Evolutionary conservation across 2,329 filamentous ascomycete genomes (phyloP), one percentile per base, ranked within the genome.

Genomic region (Coniochaeta sp.): DNA sequence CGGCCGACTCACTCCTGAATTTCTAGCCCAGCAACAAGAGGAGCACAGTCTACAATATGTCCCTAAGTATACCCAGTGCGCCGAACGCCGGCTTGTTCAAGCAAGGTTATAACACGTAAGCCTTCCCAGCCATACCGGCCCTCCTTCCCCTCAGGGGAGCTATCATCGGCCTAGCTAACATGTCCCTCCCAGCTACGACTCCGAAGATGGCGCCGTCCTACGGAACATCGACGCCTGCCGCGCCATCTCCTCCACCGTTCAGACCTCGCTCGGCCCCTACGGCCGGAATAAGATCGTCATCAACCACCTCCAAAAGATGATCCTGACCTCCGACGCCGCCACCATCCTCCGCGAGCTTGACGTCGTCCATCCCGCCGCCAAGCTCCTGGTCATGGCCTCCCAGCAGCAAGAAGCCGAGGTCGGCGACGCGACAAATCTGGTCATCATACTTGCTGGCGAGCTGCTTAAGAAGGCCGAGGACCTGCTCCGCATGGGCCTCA

Each of bases 231-330:
- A 99, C 73, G 95, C 96, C 74, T 99, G 95, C 81, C 87, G 93
- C 66, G 91, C 95, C 67, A 98, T 99, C 76, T 88, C 95, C 62
- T 90, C 90, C 70, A 99, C 95, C 58, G 95, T 99, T 57, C 92
- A 96, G 81, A 98, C 95, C 61, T 98, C 95, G 54, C 85, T 99
- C 38, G 96, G 95, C 58, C 95, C 95, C 62, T 97, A 96, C 77
- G 95, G 95, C 71, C 90, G 95, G 77, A 99, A 99, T 83, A 99
- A 99, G 82, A 93, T 99, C 73, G 91, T 99, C 79, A 98, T 99
- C 83, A 99, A 99, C 82, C 96, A 99, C 79, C 84, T 99, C 64
- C 91, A 96, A 77, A 99, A 99, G 84, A 97, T 99, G 95, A 96
- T 97, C 69, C 83, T 99, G 66, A 99, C 96, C 68, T 98, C 93